These are phyloP conservation scores for Alternaria arborescens DNA, from an alignment of 2,329 filamentous ascomycete species.

Conservation along the genomic window DNA sequence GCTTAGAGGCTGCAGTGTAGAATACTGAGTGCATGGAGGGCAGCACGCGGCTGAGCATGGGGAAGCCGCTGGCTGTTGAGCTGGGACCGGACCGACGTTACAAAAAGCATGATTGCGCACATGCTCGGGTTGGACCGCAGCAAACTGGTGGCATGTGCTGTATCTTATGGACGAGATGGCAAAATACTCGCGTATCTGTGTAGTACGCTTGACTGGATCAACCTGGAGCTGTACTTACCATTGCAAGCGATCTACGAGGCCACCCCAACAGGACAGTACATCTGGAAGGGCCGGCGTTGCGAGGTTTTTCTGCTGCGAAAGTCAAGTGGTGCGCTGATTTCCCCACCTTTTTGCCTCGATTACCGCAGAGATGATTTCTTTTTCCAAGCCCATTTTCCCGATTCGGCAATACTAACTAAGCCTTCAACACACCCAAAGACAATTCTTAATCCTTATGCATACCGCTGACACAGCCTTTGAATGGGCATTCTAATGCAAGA, in stretches of 20 bases:
- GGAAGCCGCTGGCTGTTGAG: too few relatives aligned
- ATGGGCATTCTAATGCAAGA: background rate
- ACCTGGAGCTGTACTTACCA: background rate
- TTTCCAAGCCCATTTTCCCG: background rate
- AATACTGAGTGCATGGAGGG: too few relatives aligned
- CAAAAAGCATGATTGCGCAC: background rate
- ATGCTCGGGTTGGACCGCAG: background rate
- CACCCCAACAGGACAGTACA: background rate
- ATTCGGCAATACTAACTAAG: background rate
- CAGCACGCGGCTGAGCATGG: too few relatives aligned
- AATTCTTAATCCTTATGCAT: too few relatives aligned
- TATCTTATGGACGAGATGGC: rapidly evolving
- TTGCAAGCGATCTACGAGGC: background rate
- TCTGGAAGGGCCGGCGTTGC: rapidly evolving
- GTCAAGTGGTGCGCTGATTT: background rate
- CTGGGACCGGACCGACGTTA: background rate
- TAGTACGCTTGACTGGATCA: background rate
- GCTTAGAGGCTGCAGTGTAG: too few relatives aligned
- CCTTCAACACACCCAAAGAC: too few relatives aligned
- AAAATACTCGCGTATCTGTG: background rate
- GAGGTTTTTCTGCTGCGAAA: background rate
- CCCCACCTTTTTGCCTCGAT: background rate
- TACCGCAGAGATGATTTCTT: background rate
- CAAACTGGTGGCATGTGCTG: background rate
- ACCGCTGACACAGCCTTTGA: background rate